phyloP scores from a whole-genome alignment of 805 yeast genomes.

The Candida tammaniensis region DNA sequence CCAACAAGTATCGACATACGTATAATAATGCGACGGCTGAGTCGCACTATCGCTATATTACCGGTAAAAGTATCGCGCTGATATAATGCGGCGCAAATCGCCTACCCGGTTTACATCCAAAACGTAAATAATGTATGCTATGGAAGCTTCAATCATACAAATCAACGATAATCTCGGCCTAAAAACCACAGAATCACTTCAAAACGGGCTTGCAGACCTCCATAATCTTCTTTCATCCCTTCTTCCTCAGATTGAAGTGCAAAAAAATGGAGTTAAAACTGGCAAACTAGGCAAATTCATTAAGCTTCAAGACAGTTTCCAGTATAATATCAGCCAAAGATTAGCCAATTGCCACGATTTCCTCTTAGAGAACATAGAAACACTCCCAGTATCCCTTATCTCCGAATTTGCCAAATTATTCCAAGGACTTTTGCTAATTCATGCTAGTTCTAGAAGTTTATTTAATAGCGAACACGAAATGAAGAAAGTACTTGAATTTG shows the following conservation, averaged over 20 bases:
- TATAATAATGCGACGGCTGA: slow-evolving; percentile 1
- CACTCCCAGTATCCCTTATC: slow-evolving; percentile 3
- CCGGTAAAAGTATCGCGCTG: too few relatives aligned
- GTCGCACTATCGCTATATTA: background rate
- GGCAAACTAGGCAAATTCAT: slow-evolving; percentile 27
- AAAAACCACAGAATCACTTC: background rate
- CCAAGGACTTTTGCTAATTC: slow-evolving; percentile 61
- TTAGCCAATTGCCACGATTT: slow-evolving; percentile 17
- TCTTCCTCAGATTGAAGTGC: slow-evolving; percentile 13
- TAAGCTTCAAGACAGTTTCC: slow-evolving; percentile 50
- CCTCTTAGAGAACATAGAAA: slow-evolving; percentile 7
- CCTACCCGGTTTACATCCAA: too few relatives aligned
- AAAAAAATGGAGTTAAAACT: slow-evolving; percentile 6
- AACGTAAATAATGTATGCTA: background rate
- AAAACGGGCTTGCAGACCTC: slow-evolving; percentile 16
- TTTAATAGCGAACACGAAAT: slow-evolving; percentile 44
- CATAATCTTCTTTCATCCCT: slow-evolving; percentile 15
- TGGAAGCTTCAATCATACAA: slow-evolving; percentile 1
- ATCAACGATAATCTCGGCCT: slow-evolving; percentile 3
- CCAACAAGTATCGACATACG: slow-evolving; percentile 44
- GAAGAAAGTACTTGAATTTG: slow-evolving; percentile 27
- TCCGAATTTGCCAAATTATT: slow-evolving; percentile 35
- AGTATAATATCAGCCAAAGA: slow-evolving; percentile 42
- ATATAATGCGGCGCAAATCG: too few relatives aligned
- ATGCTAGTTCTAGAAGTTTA: slow-evolving; percentile 50